Evolutionary conservation across 1,139 yeast species (phyloP).

Genomic region (Spathaspora sp.): DNA sequence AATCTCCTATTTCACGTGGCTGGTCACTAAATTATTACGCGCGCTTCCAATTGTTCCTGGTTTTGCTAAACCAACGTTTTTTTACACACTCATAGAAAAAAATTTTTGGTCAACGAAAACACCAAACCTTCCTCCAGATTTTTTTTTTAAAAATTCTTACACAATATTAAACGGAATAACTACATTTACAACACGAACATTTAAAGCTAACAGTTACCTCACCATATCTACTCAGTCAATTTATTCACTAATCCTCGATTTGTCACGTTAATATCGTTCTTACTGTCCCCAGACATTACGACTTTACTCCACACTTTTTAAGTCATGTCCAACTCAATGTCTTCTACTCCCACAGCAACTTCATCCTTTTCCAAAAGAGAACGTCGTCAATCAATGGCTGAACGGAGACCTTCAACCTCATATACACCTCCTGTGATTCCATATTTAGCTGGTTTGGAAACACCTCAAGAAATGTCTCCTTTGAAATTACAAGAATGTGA

Average conservation of each 20-base stretch:
- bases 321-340: background rate
- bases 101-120: no score
- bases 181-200: background rate
- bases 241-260: background rate
- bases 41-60: no score
- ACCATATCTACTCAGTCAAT: no score
- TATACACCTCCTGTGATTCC: constrained; percentile 66
- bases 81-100: no score
- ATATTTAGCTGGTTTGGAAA: constrained; percentile 73
- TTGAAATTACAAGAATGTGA: constrained; percentile 69
- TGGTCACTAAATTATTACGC: no score
- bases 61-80: no score
- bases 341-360: background rate
- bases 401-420: constrained; percentile 61
- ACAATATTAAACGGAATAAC: no score
- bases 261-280: background rate
- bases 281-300: background rate
- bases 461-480: constrained; percentile 49
- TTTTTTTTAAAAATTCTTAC: no score
- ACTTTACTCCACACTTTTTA: background rate
- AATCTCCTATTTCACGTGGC: no score
- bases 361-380: constrained; percentile 18
- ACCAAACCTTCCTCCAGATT: no score
- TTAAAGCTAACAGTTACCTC: no score
- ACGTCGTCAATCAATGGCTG: constrained; percentile 73